Percentiles rank a stretch among this genome's conserved stretches.
Evolutionary conservation across 345 rosid genomes (phyloP).

Genomic region (Brassica incana): DNA sequence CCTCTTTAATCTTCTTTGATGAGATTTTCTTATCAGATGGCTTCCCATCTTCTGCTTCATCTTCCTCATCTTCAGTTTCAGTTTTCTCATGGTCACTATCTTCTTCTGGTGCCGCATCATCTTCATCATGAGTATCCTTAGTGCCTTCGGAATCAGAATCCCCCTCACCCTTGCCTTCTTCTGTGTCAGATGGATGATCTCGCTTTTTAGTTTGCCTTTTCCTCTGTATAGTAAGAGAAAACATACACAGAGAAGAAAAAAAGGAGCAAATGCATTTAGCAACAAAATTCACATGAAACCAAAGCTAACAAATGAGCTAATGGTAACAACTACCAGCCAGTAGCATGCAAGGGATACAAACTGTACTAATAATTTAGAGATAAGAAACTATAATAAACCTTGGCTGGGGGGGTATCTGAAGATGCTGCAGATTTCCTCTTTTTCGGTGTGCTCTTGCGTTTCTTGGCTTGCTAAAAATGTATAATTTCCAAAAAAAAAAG

Average conservation of each 20-base stretch:
- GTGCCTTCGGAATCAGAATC: conserved; percentile 51
- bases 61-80: conserved; percentile 62
- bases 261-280: too few species aligned
- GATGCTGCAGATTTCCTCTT: conserved; percentile 52
- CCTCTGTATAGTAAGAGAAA: conserved; percentile 49
- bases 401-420: conserved; percentile 50
- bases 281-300: too few species aligned
- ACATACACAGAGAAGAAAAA: neutral
- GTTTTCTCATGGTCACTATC: conserved; percentile 53
- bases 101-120: conserved; percentile 44
- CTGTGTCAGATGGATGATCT: conserved; percentile 50
- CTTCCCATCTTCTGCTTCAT: conserved; percentile 42
- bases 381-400: conserved; percentile 55
- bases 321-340: conserved; percentile 3
- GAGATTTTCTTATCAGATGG: conserved; percentile 44
- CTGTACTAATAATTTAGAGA: neutral
- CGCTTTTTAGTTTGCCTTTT: conserved; percentile 51
- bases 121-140: conserved; percentile 53
- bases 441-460: conserved; percentile 53
- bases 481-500: neutral
- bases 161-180: conserved; percentile 56
- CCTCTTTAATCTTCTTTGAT: conserved; percentile 50
- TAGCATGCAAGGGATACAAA: conserved; percentile 6
- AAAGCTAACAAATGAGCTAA: neutral
- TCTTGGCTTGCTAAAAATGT: conserved; percentile 60